Conservation (phyloP, 2,329 filamentous ascomycete species). For the Scedosporium apiospermum region DNA sequence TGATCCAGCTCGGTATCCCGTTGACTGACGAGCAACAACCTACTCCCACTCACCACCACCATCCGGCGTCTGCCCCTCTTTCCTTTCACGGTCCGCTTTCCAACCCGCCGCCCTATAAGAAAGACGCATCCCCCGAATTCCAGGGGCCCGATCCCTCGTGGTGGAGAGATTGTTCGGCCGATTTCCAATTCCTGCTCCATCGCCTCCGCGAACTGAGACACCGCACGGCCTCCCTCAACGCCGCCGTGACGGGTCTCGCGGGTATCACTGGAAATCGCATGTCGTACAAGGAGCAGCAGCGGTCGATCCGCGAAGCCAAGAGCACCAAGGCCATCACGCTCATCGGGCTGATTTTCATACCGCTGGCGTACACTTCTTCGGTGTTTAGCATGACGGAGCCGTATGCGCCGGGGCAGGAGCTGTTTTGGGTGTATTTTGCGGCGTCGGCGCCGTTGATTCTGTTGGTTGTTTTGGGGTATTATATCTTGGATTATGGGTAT, state of each 20-base stretch:
- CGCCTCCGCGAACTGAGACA: not conserved
- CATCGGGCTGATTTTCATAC: conserved; percentile 1
- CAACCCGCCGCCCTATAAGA: not conserved
- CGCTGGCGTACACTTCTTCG: not conserved
- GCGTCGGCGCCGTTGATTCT: not conserved
- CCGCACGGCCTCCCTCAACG: not conserved
- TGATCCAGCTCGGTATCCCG: conserved; percentile 16
- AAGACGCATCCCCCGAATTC: not conserved
- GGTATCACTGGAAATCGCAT: not conserved
- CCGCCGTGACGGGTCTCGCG: not conserved
- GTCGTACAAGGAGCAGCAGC: not conserved
- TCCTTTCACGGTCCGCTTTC: not conserved
- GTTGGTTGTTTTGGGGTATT: not conserved
- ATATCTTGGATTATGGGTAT: not conserved
- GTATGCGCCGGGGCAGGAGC: not conserved
- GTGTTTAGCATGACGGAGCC: conserved; percentile 2
- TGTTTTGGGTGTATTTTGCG: conserved; percentile 1
- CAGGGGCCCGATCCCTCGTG: not conserved
- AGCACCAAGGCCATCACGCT: conserved; percentile 1
- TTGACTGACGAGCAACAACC: conserved; percentile 6
- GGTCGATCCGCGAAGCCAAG: not conserved
- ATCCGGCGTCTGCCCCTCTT: not conserved
- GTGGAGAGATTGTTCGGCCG: not conserved
- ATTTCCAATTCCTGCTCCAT: not conserved
- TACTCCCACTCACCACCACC: not conserved